phyloP scores from a whole-genome alignment of 148 eudicot genomes.

The Rhododendron griersonianum region DNA sequence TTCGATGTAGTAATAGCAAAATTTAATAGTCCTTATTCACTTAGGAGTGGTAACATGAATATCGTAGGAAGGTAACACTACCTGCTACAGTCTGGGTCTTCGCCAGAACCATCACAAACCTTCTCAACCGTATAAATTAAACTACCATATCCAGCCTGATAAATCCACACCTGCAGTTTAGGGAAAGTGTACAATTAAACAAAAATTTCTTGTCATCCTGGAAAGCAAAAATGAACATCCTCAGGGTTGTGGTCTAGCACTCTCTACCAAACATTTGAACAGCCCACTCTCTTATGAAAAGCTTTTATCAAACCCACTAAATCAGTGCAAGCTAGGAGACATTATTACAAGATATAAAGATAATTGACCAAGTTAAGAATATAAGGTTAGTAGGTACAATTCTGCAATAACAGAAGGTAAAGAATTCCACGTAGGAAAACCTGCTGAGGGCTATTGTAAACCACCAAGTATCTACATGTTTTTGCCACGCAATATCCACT shows the following conservation, averaged over 20 bases:
- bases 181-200: not conserved
- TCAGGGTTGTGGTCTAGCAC: not conserved
- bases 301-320: not conserved
- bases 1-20: not conserved
- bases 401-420: not conserved
- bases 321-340: not conserved
- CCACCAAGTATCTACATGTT: not conserved
- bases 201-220: not conserved
- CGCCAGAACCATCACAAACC: slow-evolving; percentile 88
- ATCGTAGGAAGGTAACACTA: slow-evolving; percentile 10
- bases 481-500: not conserved
- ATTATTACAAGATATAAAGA: not conserved
- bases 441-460: not conserved
- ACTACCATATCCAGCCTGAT: slow-evolving; percentile 54
- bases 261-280: not conserved
- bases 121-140: slow-evolving; percentile 60
- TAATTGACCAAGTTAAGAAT: not conserved
- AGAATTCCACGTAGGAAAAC: not conserved
- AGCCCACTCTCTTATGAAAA: not conserved
- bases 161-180: slow-evolving; percentile 74
- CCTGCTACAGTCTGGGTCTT: slow-evolving; percentile 96
- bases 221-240: not conserved
- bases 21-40: too few species aligned
- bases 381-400: not conserved
- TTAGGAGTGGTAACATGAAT: not conserved